phyloP scores from a whole-genome alignment of 2,329 filamentous ascomycete genomes.

The Dactylonectria macrodidyma region DNA sequence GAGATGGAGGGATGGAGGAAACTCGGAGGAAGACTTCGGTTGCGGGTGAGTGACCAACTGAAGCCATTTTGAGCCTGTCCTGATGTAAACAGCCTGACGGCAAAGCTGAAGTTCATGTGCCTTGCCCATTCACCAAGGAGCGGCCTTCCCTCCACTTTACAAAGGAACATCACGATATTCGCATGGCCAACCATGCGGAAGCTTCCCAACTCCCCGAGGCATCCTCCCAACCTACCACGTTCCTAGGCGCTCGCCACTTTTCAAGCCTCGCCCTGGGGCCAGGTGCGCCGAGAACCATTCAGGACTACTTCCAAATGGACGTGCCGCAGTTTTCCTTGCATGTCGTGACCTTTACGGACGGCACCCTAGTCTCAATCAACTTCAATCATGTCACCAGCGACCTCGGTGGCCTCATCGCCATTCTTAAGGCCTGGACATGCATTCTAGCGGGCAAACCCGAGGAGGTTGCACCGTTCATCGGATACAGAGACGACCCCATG shows the following conservation, averaged over 20 bases:
- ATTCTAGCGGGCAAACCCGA: slow-evolving; percentile 21
- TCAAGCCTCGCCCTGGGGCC: slow-evolving; percentile 23
- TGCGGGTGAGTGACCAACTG: slow-evolving; percentile 4
- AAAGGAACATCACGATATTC: background rate
- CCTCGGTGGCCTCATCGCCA: slow-evolving; percentile 26
- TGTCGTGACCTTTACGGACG: slow-evolving; percentile 28
- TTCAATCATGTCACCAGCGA: slow-evolving; percentile 30
- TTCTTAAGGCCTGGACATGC: slow-evolving; percentile 29
- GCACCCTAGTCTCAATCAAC: slow-evolving; percentile 29
- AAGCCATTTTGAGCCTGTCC: too few species aligned
- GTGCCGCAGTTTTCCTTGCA: slow-evolving; percentile 33
- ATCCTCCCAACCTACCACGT: slow-evolving; percentile 6
- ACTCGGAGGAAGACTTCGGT: slow-evolving; percentile 30
- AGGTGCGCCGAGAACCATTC: slow-evolving; percentile 23
- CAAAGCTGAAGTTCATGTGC: slow-evolving; percentile 24
- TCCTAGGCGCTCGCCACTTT: slow-evolving; percentile 25
- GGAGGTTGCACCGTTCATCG: slow-evolving; percentile 9
- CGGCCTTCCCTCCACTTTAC: slow-evolving; percentile 28
- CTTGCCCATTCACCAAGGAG: background rate
- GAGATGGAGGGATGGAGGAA: slow-evolving; percentile 25
- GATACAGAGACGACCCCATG: slow-evolving; percentile 24
- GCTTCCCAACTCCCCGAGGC: slow-evolving; percentile 25
- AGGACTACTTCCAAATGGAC: slow-evolving; percentile 20
- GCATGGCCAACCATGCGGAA: slow-evolving; percentile 16
- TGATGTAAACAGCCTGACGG: too few species aligned